phyloP scores from a whole-genome alignment of 2,329 filamentous ascomycete species.

The Cyclaneusma minus region DNA sequence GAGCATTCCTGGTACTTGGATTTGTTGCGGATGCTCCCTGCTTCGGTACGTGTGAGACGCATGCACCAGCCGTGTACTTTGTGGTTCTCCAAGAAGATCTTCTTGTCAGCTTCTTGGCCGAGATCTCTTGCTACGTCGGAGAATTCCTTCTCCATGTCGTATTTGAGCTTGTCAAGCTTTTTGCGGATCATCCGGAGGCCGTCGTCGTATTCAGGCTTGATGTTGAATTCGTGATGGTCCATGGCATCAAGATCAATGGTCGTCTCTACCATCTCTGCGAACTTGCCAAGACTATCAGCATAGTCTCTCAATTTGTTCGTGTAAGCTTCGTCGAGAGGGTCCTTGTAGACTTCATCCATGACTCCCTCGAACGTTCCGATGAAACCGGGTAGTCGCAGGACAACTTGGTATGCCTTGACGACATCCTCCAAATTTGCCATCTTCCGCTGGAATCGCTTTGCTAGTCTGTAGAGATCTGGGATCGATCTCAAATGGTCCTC shows the following conservation, averaged over 20 bases:
- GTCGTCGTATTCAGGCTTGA: conserved; percentile 96
- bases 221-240: conserved; percentile 95
- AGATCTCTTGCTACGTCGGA: conserved; percentile 63
- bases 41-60: conserved; percentile 79
- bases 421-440: conserved; percentile 91
- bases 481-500: conserved; percentile 89
- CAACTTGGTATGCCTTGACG: conserved; percentile 84
- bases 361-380: conserved; percentile 78
- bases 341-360: conserved; percentile 88
- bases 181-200: conserved; percentile 73
- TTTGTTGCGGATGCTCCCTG: conserved; percentile 85
- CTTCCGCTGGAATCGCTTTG: conserved; percentile 88
- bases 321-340: conserved; percentile 74
- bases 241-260: conserved; percentile 92
- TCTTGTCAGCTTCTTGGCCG: conserved; percentile 89
- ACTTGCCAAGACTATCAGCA: conserved; percentile 63
- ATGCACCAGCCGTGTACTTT: conserved; percentile 94
- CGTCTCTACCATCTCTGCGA: conserved; percentile 97
- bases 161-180: conserved; percentile 71
- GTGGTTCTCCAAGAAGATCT: conserved; percentile 94
- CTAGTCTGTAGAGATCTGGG: conserved; percentile 82
- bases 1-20: conserved; percentile 84
- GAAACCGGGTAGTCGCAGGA: conserved; percentile 82
- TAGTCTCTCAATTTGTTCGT: conserved; percentile 67
- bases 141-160: conserved; percentile 76